phyloP scores from a whole-genome alignment of 2,329 filamentous ascomycete genomes.

The Torrubiella hemipterigena region DNA sequence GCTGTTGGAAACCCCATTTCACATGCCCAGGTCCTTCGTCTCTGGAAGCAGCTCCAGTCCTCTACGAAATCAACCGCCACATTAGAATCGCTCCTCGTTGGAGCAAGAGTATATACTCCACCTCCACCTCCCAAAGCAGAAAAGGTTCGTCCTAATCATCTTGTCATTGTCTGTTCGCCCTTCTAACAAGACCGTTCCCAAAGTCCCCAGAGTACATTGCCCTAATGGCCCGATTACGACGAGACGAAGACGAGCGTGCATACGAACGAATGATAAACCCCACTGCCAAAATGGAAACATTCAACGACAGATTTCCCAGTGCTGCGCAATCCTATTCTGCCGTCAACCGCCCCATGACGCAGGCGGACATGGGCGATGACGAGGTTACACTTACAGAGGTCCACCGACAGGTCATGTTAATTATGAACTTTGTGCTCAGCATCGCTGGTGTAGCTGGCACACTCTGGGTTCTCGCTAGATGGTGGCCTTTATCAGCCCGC shows the following conservation, averaged over 20 bases:
- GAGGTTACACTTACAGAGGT: constrained; percentile 60
- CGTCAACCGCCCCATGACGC: constrained; percentile 33
- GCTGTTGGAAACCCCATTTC: constrained; percentile 56
- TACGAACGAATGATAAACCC: constrained; percentile 74
- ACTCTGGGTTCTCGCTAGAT: constrained; percentile 65
- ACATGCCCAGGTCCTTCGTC: constrained; percentile 53
- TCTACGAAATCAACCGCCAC: constrained; percentile 24
- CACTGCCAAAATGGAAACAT: constrained; percentile 40
- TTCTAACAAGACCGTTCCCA: too few species aligned
- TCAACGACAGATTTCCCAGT: constrained; percentile 45
- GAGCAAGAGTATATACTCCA: constrained; percentile 61
- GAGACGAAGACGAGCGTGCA: constrained; percentile 66
- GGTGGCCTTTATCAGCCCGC: constrained; percentile 62
- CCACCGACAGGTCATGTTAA: constrained; percentile 70
- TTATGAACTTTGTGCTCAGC: constrained; percentile 82
- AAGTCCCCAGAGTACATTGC: constrained; percentile 74
- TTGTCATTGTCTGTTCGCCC: too few species aligned
- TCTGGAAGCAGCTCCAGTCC: constrained; percentile 41
- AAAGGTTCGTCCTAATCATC: constrained; percentile 57
- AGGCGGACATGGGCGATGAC: constrained; percentile 42
- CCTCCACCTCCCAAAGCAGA: constrained; percentile 71
- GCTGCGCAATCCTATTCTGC: constrained; percentile 44
- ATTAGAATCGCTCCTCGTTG: constrained; percentile 60
- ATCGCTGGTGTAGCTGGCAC: constrained; percentile 68
- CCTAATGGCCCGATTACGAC: constrained; percentile 74